Evolutionary conservation across 1,139 yeast genomes (phyloP).

Genomic region (Debaryomyces sp.): DNA sequence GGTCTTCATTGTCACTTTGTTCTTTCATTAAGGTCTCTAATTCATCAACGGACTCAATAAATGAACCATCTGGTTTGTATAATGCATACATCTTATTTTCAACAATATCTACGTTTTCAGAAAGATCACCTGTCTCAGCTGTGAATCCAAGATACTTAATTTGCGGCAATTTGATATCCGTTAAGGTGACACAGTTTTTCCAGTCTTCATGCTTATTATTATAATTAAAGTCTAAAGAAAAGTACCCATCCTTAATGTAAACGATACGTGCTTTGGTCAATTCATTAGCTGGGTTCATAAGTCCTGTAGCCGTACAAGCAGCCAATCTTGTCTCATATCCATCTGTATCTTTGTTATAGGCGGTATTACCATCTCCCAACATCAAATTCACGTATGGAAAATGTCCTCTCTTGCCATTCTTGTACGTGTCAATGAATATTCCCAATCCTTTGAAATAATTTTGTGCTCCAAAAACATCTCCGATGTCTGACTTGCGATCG

Average conservation of each 20-base stretch:
- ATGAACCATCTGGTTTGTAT: conserved; percentile 44
- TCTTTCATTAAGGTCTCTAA: conserved; percentile 34
- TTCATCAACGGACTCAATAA: conserved; percentile 39
- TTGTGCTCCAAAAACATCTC: conserved; percentile 71
- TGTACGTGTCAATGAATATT: conserved; percentile 76
- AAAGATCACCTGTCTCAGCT: conserved; percentile 84
- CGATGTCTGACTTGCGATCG: conserved; percentile 49
- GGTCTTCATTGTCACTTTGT: conserved; percentile 18
- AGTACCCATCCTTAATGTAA: conserved; percentile 63
- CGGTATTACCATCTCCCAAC: conserved; percentile 64
- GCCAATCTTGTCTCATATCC: conserved; percentile 74
- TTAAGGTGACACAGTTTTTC: conserved; percentile 69
- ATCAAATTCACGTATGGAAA: conserved; percentile 76
- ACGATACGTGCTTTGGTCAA: conserved; percentile 59
- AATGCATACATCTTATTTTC: conserved; percentile 55
- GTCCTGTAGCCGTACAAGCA: conserved; percentile 64
- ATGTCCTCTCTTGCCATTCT: conserved; percentile 66
- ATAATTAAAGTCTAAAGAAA: conserved; percentile 71
- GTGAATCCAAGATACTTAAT: conserved; percentile 66
- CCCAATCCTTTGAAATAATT: conserved; percentile 75
- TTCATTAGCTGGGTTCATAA: conserved; percentile 49
- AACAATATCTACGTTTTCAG: conserved; percentile 61
- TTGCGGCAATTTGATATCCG: conserved; percentile 50
- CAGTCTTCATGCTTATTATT: conserved; percentile 52
- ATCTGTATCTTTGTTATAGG: conserved; percentile 68